These are phyloP conservation scores for Lolium rigidum DNA, from an alignment of 176 grass and related monocot genomes.

Conservation along the genomic window DNA sequence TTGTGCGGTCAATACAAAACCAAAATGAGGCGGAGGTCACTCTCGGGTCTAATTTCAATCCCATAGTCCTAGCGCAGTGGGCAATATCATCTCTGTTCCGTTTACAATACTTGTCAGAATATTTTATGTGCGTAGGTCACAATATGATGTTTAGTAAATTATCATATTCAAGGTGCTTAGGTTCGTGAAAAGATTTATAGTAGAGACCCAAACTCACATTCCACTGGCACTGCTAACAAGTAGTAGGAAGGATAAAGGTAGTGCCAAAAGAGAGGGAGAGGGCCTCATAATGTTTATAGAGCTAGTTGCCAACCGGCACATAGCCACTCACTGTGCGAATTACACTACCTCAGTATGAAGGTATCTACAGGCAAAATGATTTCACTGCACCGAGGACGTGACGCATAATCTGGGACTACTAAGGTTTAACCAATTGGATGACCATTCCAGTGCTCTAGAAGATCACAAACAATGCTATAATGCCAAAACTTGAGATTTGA, in stretches of 20 bases:
- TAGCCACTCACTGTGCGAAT: constrained; percentile 18
- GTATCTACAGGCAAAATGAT: neutral
- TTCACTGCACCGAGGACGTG: constrained; percentile 2
- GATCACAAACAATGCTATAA: constrained; percentile 44
- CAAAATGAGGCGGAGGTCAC: no score
- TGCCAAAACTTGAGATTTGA: constrained; percentile 81
- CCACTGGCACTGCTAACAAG: neutral
- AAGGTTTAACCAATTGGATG: neutral
- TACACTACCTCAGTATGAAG: neutral
- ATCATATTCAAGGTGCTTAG: neutral
- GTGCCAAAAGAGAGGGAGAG: neutral
- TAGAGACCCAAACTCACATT: neutral
- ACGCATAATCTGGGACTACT: constrained; percentile 27
- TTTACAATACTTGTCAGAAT: no score
- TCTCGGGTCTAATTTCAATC: no score
- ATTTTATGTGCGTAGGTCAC: neutral
- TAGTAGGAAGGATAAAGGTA: no score
- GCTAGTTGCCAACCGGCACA: neutral
- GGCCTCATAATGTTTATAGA: neutral
- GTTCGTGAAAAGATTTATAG: neutral
- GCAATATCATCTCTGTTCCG: no score
- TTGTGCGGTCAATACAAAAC: no score
- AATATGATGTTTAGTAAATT: neutral
- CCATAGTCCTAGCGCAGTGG: no score
- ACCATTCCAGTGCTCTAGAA: neutral